phyloP scores from a whole-genome alignment of 148 eudicot genomes.

The Vaccinium macrocarpon region DNA sequence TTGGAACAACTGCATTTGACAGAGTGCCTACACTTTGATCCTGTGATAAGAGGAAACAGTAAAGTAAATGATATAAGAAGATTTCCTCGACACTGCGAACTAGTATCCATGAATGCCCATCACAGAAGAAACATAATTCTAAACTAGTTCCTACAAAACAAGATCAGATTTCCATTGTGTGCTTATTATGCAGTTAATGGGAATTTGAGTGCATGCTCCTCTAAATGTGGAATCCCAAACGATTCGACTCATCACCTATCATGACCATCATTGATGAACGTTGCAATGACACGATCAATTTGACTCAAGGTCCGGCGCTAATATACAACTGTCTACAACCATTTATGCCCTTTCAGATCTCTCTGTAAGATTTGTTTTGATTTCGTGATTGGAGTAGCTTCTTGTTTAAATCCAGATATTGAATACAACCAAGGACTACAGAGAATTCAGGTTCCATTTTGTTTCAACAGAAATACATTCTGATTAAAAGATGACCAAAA shows the following conservation, averaged over 20 bases:
- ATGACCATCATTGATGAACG: too few relatives aligned
- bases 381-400: not conserved
- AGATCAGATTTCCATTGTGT: not conserved
- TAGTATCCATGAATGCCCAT: not conserved
- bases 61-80: conserved; percentile 6
- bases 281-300: too few relatives aligned
- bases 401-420: not conserved
- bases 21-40: conserved; percentile 34
- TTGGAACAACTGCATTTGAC: conserved; percentile 19
- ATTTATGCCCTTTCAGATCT: not conserved
- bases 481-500: not conserved
- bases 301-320: too few relatives aligned
- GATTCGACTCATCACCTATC: not conserved
- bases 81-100: not conserved
- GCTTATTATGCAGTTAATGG: not conserved
- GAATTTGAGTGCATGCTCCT: not conserved
- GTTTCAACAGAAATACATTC: not conserved
- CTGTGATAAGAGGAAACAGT: conserved; percentile 27
- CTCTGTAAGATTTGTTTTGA: not conserved
- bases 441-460: not conserved
- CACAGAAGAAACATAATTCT: not conserved
- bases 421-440: not conserved
- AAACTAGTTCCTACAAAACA: not conserved
- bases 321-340: not conserved
- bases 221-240: not conserved